These are phyloP conservation scores for Pseudogymnoascus sp. DNA, from an alignment of 2,329 filamentous ascomycete species.

Conservation along the genomic window DNA sequence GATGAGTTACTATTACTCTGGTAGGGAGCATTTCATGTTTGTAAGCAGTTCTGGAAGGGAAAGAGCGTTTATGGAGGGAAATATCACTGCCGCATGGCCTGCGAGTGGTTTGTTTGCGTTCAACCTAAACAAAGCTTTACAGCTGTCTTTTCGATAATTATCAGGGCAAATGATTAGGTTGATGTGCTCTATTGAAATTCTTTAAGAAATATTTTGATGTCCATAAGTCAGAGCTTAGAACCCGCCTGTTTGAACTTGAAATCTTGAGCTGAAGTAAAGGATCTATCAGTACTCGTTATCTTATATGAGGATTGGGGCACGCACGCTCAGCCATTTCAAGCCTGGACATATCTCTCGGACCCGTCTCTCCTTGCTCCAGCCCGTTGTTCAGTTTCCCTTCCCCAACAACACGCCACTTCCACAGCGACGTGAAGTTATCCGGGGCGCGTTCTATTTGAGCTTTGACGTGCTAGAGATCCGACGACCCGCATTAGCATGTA, in stretches of 20 bases:
- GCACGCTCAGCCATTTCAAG: conserved; percentile 7
- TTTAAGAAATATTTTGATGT: not conserved
- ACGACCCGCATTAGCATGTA: not conserved
- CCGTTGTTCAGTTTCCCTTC: conserved; percentile 26
- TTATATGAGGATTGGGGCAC: not conserved
- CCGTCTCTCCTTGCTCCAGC: conserved; percentile 26
- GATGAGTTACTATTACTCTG: not conserved
- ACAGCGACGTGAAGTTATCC: conserved; percentile 24
- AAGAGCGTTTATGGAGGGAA: not conserved
- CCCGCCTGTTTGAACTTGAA: not conserved
- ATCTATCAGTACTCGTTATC: not conserved
- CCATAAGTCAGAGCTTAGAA: not conserved
- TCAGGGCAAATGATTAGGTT: not conserved
- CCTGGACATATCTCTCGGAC: conserved; percentile 27
- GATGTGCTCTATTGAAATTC: not conserved
- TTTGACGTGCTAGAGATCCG: conserved; percentile 12
- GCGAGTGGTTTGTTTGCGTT: not conserved
- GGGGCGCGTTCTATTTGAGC: conserved; percentile 23
- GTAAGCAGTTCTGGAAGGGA: not conserved
- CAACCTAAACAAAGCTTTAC: no score
- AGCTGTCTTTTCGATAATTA: no score
- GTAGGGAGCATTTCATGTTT: not conserved
- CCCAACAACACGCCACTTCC: conserved; percentile 25
- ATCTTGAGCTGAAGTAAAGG: not conserved
- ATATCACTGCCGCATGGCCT: not conserved